A percentile compares a stretch with the other conserved stretches of the same genome.
Evolutionary conservation across 495 filamentous ascomycete species (phyloP).

Genomic region (Cercophora sp.): DNA sequence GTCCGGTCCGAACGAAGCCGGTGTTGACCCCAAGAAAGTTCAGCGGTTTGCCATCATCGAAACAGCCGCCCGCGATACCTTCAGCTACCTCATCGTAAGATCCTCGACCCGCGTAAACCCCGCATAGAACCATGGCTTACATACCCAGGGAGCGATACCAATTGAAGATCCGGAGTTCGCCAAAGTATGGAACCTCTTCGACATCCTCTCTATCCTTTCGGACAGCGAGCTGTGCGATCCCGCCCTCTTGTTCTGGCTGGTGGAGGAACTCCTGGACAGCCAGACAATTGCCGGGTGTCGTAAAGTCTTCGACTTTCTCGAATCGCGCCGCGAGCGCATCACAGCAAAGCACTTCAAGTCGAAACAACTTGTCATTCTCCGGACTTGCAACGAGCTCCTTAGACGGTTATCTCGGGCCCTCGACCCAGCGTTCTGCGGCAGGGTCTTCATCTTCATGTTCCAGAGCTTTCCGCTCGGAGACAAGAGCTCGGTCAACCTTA

Average conservation of each 20-base stretch:
- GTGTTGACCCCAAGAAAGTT: slow-evolving; percentile 34
- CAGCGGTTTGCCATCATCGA: slow-evolving; percentile 66
- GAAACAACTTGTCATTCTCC: slow-evolving; percentile 81
- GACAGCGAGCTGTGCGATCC: slow-evolving; percentile 82
- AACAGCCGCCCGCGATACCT: slow-evolving; percentile 70
- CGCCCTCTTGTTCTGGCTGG: slow-evolving; percentile 78
- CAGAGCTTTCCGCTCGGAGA: slow-evolving; percentile 95
- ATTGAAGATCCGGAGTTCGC: slow-evolving; percentile 74
- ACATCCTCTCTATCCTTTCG: slow-evolving; percentile 80
- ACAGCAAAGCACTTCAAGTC: slow-evolving; percentile 80
- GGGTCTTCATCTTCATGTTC: slow-evolving; percentile 96
- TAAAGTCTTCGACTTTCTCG: slow-evolving; percentile 86
- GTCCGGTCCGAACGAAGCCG: slow-evolving; percentile 8
- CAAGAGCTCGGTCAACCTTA: slow-evolving; percentile 92
- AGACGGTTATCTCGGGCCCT: slow-evolving; percentile 87
- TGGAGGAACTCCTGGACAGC: slow-evolving; percentile 93
- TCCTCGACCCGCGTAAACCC: not conserved
- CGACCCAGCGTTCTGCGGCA: slow-evolving; percentile 93
- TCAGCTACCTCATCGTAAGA: slow-evolving; percentile 70
- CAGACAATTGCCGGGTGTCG: slow-evolving; percentile 90
- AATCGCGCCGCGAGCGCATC: slow-evolving; percentile 83
- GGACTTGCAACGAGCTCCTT: slow-evolving; percentile 92
- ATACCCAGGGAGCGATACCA: slow-evolving; percentile 55
- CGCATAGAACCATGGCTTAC: slow-evolving; percentile 8
- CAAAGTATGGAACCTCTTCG: slow-evolving; percentile 86